phyloP scores from a whole-genome alignment of 306 rosid genomes.

The Prunus mira region DNA sequence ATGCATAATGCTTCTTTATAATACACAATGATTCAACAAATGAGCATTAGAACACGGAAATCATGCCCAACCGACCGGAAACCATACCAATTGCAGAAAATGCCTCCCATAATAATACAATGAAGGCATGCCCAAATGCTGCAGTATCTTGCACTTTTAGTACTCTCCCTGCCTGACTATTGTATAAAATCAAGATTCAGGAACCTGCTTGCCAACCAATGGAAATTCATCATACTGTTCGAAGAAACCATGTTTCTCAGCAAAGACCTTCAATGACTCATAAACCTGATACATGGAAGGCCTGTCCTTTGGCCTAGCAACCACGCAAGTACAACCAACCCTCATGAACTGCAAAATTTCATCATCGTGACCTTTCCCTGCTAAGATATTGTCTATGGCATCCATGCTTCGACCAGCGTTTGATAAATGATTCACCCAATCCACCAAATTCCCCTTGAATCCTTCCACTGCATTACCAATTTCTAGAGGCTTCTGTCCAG shows the following conservation, averaged over 20 bases:
- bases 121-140: background rate
- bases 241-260: conserved; percentile 41
- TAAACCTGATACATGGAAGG: conserved; percentile 55
- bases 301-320: conserved; percentile 55
- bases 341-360: conserved; percentile 47
- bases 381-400: conserved; percentile 42
- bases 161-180: conserved; percentile 2
- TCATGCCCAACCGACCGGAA: background rate
- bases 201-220: conserved; percentile 31
- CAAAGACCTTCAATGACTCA: conserved; percentile 46
- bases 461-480: conserved; percentile 37
- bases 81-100: conserved; percentile 12
- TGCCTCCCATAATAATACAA: background rate
- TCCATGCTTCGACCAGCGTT: conserved; percentile 34
- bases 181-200: conserved; percentile 16
- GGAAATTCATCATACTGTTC: conserved; percentile 49
- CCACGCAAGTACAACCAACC: conserved; percentile 46
- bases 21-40: conserved; percentile 14
- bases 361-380: conserved; percentile 47
- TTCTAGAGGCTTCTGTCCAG: conserved; percentile 52
- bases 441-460: conserved; percentile 52
- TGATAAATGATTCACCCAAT: conserved; percentile 39
- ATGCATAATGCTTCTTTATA: conserved; percentile 20
- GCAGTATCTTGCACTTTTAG: conserved; percentile 13
- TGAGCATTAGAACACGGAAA: conserved; percentile 11